Conservation (phyloP, 1,139 yeast genomes). For the Torulaspora pretoriensis region DNA sequence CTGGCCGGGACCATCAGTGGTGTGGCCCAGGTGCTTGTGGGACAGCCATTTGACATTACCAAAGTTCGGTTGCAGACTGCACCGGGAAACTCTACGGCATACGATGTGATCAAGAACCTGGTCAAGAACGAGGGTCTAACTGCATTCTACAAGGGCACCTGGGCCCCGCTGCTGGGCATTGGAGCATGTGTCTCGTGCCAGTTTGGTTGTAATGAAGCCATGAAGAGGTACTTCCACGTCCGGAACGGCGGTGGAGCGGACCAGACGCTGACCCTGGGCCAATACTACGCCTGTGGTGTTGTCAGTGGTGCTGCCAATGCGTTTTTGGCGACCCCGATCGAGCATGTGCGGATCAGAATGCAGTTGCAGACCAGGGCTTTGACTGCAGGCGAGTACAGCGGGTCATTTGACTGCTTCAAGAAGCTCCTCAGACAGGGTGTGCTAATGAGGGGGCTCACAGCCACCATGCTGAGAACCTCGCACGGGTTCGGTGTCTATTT, state of each 20-base stretch:
- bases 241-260: constrained; percentile 38
- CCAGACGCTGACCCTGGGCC: constrained; percentile 44
- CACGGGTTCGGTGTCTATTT: constrained; percentile 88
- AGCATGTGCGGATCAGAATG: constrained; percentile 83
- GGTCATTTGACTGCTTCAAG: constrained; percentile 75
- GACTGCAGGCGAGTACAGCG: constrained; percentile 48
- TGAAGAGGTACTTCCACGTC: constrained; percentile 61
- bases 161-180: constrained; percentile 82
- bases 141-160: constrained; percentile 87
- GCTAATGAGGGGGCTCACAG: constrained; percentile 70
- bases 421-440: constrained; percentile 59
- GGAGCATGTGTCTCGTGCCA: constrained; percentile 91
- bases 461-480: constrained; percentile 78
- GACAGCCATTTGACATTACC: constrained; percentile 94
- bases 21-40: constrained; percentile 88
- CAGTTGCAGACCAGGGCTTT: constrained; percentile 66
- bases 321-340: constrained; percentile 84
- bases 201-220: constrained; percentile 85
- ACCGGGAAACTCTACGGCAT: constrained; percentile 62
- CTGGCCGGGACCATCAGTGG: constrained; percentile 93
- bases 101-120: constrained; percentile 69
- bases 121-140: constrained; percentile 67
- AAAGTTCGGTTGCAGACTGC: constrained; percentile 89
- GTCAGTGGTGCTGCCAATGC: constrained; percentile 90
- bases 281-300: constrained; percentile 76